Percentiles rank a stretch among this genome's conserved stretches.
Conservation (phyloP, 1,284 basidiomycete genomes). For the Rhodotorula sp. region DNA sequence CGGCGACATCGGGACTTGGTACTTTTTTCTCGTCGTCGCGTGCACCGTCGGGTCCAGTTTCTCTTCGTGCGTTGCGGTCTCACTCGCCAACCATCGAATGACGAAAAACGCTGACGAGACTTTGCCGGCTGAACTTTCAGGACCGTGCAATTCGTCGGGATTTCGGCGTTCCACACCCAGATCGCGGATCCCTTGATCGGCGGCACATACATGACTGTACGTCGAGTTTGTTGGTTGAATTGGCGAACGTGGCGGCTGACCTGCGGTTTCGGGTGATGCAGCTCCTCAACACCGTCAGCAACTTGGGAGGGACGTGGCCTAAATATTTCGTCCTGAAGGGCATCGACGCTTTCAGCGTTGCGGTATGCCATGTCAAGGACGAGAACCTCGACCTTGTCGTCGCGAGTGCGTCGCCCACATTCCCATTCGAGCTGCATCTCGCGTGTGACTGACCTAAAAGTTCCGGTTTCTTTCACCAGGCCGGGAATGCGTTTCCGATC, state of each 20-base stretch:
- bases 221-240: neutral
- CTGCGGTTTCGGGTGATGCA: neutral
- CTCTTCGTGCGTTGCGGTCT: slow-evolving; percentile 61
- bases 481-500: slow-evolving; percentile 82
- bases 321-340: slow-evolving; percentile 88
- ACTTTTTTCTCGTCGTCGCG: slow-evolving; percentile 74
- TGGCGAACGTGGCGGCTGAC: neutral
- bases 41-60: slow-evolving; percentile 85
- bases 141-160: slow-evolving; percentile 97
- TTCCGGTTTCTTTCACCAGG: slow-evolving; percentile 52
- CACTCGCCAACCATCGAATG: slow-evolving; percentile 6
- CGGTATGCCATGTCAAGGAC: slow-evolving; percentile 68
- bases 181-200: slow-evolving; percentile 97
- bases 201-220: slow-evolving; percentile 88
- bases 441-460: neutral
- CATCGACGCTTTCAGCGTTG: slow-evolving; percentile 80
- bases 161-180: slow-evolving; percentile 95
- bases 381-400: slow-evolving; percentile 57
- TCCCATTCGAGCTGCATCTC: neutral
- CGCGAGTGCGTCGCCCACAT: slow-evolving; percentile 31
- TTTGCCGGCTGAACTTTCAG: slow-evolving; percentile 52
- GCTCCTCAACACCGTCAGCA: slow-evolving; percentile 89
- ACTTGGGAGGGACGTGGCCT: slow-evolving; percentile 98
- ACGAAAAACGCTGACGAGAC: neutral
- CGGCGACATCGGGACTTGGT: slow-evolving; percentile 61